Base-by-base conservation (phyloP, 352 stramenopile genomes). In the Chrysophaeum taylorii region DNA sequence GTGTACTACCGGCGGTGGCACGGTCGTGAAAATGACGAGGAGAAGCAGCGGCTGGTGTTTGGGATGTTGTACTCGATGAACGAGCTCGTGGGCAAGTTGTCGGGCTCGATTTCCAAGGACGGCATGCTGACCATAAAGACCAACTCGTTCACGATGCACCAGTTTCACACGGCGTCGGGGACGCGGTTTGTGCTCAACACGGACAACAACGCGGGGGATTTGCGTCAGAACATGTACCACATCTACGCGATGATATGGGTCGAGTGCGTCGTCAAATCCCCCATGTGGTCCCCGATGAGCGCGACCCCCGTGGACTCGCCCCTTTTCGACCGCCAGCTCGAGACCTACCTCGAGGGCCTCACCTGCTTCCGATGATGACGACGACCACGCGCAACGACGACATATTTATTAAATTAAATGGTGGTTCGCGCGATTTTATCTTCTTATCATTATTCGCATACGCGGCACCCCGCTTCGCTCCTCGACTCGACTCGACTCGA, bases 1-100 rank as follows among this genome's bases (percentile, higher is more conserved):
- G 78, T 95, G 68, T 93, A 90, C 79, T 87, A 94, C 69, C 82
- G 92, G 75, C 92, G 93, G 71, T 95, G 89, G 89, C 85, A 88
- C 62, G 62, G 79, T 9, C 74, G 82, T 76, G 23, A 79, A 31
- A 41, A 81, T 87, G 69, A 89, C 15, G 87, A 94, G 61, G 88
- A 95, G 75, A 84, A 93, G 76, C 90, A 91, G 78, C 83, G 87
- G n/a, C 81, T 94, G 70, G 84, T 94, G 37, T 94, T 94, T 64
- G 88, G 89, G 0, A 82, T 95, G 71, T 81, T 94, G 52, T 94
- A 94, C 79, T 94, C 87, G 64, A 80, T 94, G 64, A 94, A 94
- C 73, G 87, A 70, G 29, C 27, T 77, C 15, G 39, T 71, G n/a
- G 50, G 64, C 25, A 75, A 77, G 18, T 41, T 78, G 70, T 54